Evolutionary conservation across 2,329 filamentous ascomycete genomes (phyloP).

Genomic region (Cladophialophora chaetospira): DNA sequence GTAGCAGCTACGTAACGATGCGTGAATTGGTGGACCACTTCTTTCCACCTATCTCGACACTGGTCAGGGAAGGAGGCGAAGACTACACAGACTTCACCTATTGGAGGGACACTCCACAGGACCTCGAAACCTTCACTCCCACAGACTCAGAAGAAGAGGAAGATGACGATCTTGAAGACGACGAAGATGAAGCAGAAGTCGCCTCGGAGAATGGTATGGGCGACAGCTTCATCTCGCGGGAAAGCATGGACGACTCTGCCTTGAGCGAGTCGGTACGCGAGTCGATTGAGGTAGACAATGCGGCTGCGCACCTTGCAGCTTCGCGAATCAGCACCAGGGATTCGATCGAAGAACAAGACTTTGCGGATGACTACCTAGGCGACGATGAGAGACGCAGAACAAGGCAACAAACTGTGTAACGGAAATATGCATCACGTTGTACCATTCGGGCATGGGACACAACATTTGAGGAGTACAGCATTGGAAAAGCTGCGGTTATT

Average conservation of each 20-base stretch:
- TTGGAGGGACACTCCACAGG: constrained; percentile 83
- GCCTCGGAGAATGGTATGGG: constrained; percentile 49
- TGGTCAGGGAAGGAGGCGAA: constrained; percentile 87
- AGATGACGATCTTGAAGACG: constrained; percentile 49
- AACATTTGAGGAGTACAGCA: no score
- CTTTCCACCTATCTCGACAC: constrained; percentile 85
- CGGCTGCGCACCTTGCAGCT: constrained; percentile 18
- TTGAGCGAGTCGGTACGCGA: constrained; percentile 53
- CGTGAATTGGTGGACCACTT: constrained; percentile 97
- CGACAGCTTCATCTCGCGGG: constrained; percentile 60
- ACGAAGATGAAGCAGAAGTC: constrained; percentile 49
- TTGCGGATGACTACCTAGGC: constrained; percentile 31
- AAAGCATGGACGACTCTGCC: constrained; percentile 50
- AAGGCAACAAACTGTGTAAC: constrained; percentile 1
- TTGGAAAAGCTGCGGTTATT: no score
- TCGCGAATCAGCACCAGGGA: constrained; percentile 13
- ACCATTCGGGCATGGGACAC: no score
- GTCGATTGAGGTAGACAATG: constrained; percentile 42
- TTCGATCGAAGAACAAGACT: constrained; percentile 34
- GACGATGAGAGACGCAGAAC: constrained; percentile 1
- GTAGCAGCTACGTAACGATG: constrained; percentile 96
- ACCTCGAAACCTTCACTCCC: constrained; percentile 84
- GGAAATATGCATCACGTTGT: no score
- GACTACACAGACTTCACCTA: constrained; percentile 97
- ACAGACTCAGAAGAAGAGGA: constrained; percentile 65